Evolutionary conservation across 768 basidiomycete genomes (phyloP), one percentile per base, ranked within the genome.

Genomic region (Lepiota venenata): DNA sequence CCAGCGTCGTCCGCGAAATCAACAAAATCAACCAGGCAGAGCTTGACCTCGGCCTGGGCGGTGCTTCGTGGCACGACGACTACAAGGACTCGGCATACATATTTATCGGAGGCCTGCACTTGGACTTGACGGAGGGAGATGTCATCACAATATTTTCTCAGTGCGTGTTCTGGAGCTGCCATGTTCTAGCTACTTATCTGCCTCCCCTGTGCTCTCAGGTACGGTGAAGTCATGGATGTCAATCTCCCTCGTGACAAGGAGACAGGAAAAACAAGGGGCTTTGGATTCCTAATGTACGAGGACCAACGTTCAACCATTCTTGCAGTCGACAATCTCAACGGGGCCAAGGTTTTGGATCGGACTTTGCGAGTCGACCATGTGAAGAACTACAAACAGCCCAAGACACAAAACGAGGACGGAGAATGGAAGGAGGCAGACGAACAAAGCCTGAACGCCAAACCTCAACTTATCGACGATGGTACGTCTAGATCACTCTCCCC

Each of bases 301-400:
- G 94, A 99, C 69, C 97, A 99, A 72, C 83, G 93, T 45, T 96
- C 93, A 56, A 99, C 97, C 5, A 69, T 98, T 47, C 79, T 99
- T 46, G 97, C 97, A 8, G 96, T 99, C 58, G 97, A 99, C 74
- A 99, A 99, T 74, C 84, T 99, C 70, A 98, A 97, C 64, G 97
- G 97, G 39, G 91, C 94, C 44, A 83, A 84, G 50, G 87, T 98
- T 39, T 74, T 97, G 29, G 92, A 88, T 14, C 78, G 86, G 61
- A 96, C 85, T 2, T 74, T 99, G 47, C 85, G 94, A 15, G 97
- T 98, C 38, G 93, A 98, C 67, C 91, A 94, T 64, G 90, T 91
- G 58, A 90, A 87, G 68, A 81, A 93, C 61, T 98, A 98, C 68
- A 93, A 91, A 65, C 94, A 98, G 63, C 82, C 86, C 3, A 91